Conservation (phyloP, 139 green algal genomes). For the Picochlorum sp. region DNA sequence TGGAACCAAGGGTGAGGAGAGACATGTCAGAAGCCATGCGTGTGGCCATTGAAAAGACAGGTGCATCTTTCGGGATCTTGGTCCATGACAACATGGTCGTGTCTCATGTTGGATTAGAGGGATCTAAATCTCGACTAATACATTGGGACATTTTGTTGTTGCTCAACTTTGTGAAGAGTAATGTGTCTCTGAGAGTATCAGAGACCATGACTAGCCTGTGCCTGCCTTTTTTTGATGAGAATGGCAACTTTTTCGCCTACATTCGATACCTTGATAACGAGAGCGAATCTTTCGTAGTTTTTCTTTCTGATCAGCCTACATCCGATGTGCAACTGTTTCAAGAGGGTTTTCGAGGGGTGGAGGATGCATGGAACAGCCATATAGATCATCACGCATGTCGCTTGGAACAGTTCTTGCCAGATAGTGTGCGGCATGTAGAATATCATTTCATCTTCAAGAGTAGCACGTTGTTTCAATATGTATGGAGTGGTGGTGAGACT, state of each 20-base stretch:
- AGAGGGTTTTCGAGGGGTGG: too few relatives aligned
- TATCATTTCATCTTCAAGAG: not conserved
- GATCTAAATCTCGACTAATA: too few relatives aligned
- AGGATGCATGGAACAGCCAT: too few relatives aligned
- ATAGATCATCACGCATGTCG: not conserved
- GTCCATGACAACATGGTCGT: too few relatives aligned
- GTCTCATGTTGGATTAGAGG: too few relatives aligned
- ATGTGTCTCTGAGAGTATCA: conserved; percentile 36
- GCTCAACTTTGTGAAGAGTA: conserved; percentile 63
- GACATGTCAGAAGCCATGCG: conserved; percentile 27
- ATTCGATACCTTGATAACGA: conserved; percentile 47
- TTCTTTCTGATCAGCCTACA: conserved; percentile 16
- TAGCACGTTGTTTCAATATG: not conserved
- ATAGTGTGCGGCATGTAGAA: not conserved
- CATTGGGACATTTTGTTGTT: conserved; percentile 70
- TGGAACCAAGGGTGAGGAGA: conserved; percentile 22
- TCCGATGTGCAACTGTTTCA: conserved; percentile 2
- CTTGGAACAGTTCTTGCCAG: not conserved
- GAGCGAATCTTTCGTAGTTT: conserved; percentile 12
- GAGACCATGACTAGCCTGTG: conserved; percentile 73
- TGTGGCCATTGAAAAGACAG: conserved; percentile 13
- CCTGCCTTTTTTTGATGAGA: conserved; percentile 66
- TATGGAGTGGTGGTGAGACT: not conserved
- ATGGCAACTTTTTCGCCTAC: conserved; percentile 75
- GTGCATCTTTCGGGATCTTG: not conserved